Evolutionary conservation across 768 basidiomycete species (phyloP).

Genomic region (Mycena haematopus): DNA sequence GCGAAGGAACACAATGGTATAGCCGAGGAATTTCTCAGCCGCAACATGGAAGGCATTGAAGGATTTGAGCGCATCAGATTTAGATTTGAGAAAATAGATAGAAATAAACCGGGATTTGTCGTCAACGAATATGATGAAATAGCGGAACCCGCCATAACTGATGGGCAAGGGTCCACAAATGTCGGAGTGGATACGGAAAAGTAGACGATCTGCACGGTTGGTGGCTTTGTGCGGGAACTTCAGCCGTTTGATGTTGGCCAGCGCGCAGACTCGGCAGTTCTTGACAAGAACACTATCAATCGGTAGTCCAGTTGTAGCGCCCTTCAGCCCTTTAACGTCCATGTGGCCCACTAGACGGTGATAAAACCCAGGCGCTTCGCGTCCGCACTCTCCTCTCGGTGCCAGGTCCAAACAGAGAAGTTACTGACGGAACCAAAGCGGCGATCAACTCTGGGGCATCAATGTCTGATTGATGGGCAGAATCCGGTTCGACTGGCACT

Average conservation of each 20-base stretch:
- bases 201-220: conserved; percentile 15
- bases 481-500: no score
- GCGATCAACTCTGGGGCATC: no score
- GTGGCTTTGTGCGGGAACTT: conserved; percentile 18
- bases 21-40: background rate
- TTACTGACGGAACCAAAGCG: no score
- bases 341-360: conserved; percentile 16
- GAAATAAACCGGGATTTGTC: conserved; percentile 28
- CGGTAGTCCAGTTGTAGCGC: conserved; percentile 24
- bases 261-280: conserved; percentile 22
- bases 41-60: conserved; percentile 13
- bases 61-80: conserved; percentile 19
- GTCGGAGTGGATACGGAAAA: conserved; percentile 6
- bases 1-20: conserved; percentile 4
- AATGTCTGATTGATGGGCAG: no score
- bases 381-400: background rate
- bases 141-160: conserved; percentile 18
- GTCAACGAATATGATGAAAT: conserved; percentile 37
- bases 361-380: conserved; percentile 9
- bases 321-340: conserved; percentile 29
- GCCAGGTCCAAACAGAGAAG: no score
- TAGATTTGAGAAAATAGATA: conserved; percentile 8
- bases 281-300: conserved; percentile 14
- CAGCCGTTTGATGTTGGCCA: conserved; percentile 23
- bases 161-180: conserved; percentile 26